Conservation (phyloP, 441 rosid genomes). For the Hura crepitans region DNA sequence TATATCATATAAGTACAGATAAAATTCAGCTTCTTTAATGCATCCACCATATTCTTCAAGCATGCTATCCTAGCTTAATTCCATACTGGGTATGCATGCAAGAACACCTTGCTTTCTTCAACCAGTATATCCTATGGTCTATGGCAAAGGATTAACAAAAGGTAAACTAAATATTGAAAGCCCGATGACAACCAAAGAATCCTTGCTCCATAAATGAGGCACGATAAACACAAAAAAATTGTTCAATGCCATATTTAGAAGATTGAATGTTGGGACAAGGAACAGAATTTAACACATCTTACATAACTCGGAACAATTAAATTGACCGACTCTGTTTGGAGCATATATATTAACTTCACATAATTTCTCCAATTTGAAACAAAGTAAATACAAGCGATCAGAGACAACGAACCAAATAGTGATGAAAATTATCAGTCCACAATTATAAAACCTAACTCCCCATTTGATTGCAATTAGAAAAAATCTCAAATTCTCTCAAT, state of each 20-base stretch:
- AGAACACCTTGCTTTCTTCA: neutral
- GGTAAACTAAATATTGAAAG: neutral
- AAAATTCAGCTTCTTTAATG: neutral
- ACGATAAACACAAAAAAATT: neutral
- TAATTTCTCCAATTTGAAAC: neutral
- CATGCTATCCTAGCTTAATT: neutral
- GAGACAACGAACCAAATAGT: neutral
- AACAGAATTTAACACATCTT: neutral
- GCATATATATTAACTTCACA: neutral
- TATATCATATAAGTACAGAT: neutral
- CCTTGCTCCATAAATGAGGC: neutral
- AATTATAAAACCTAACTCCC: conserved; percentile 5
- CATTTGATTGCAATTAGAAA: neutral
- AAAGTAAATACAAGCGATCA: neutral
- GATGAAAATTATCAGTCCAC: neutral
- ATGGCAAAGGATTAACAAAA: neutral
- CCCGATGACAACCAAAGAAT: neutral
- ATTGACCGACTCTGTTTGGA: neutral
- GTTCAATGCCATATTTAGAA: neutral
- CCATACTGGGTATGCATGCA: neutral
- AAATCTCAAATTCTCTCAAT: neutral
- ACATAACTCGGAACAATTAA: neutral
- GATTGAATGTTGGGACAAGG: neutral
- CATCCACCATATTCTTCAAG: neutral
- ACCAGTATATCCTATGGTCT: neutral